Evolutionary conservation across 345 rosid species (phyloP), one percentile per base, ranked within the genome.

Genomic region (Brassica carinata): DNA sequence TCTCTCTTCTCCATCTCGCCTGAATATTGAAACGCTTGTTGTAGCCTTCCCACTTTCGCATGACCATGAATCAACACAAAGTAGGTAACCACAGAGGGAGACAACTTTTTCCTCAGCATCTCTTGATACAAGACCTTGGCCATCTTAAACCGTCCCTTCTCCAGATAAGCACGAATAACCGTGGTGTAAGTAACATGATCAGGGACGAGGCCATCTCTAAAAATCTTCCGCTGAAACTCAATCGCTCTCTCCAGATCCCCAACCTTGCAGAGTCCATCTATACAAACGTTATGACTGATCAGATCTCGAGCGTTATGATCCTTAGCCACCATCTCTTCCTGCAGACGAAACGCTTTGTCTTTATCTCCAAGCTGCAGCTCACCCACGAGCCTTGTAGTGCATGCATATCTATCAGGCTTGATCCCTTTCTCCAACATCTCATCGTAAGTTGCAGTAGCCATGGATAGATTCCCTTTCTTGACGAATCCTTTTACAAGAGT

Each of bases 11-110:
- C 86, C 93, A 92, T 92, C 87, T 86, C 90, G 26, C 64, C 74
- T 79, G 87, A 88, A 79, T 85, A 89, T 73, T 64, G 78, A 45
- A 83, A 74, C 18, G 97, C 93, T 79, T 81, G 71, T 18, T 79
- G 85, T 64, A 92, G 81, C 85, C 83, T 86, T 34, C 93, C 93
- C 58, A 40, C 69, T 43, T 72, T 72, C 2, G 93, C 94, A 81
- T 87, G 87, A 30, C 90, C 90, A 81, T 90, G 92, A 81, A 92
- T 89, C 84, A 92, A 82, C 45, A 87, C 86, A 38, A 93, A 90
- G 87, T 90, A 90, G 38, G 93, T 89, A 62, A 90, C 82, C 71
- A 89, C 91, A 7, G 92, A 77, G 26, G 97, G 94, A 55, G 55
- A 74, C 34, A 83, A 74, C 71, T 89, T 87, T 40, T 74, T 85